Evolutionary conservation across 768 basidiomycete species (phyloP), one percentile per base, ranked within the genome.

Genomic region (Termitomyces eurrhizus): DNA sequence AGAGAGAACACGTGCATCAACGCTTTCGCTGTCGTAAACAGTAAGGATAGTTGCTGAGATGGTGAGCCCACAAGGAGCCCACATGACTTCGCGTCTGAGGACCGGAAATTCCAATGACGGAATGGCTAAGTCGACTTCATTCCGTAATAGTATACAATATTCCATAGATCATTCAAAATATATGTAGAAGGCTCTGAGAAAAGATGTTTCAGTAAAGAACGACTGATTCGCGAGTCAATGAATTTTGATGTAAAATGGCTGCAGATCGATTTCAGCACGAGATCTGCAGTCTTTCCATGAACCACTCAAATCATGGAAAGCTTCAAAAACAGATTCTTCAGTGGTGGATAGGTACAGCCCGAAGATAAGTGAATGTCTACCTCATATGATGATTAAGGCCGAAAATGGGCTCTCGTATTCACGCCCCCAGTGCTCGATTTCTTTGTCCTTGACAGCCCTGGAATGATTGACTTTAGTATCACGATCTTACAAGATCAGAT

Each of bases 101-200:
- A 51, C n/a, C 33, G 29, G 18, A 7, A 54, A 9, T 54, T 29
- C 29, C 26, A 4, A 32, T 26, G 26, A 41, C 37, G 52, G 14
- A 52, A 24, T 36, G 26, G 13, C 1, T 26, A 21, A 52, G 33
- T 33, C 8, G 1, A 5, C 12, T 35, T 51, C 14, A 21, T 33
- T 35, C 8, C 32, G n/a, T 9, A 33, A 51, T 9, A 50, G 48
- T 36, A 16, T 36, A 21, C 16, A 44, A 5, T 32, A 33, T 42
- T 55, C 54, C 41, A 55, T 29, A 29, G 13, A 42, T 29, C 18
- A 41, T 18, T 54, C 52, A 39, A 41, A 26, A 26, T 26, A 37
- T n/a, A 32, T n/a, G 29, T 41, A 54, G 39, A 42, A 54, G n/a
- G 39, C 53, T 54, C 39, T 54, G 39, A 32, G 53, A 54, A 54